These are phyloP conservation scores for Calocera cornea DNA, from an alignment of 768 basidiomycete species.

Conservation along the genomic window DNA sequence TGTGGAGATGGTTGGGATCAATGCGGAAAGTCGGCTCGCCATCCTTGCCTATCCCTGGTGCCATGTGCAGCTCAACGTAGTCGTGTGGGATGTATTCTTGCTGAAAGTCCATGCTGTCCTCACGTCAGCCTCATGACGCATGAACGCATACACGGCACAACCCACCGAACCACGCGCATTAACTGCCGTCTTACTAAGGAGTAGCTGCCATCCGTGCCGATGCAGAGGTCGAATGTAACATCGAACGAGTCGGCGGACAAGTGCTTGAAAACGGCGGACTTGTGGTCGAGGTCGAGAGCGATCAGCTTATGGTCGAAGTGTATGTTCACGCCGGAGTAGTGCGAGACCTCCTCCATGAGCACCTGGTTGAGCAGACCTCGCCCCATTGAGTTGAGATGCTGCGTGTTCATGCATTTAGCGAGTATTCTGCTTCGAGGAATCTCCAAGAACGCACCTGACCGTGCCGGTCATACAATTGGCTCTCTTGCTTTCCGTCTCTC, in stretches of 20 bases:
- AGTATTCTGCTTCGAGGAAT: constrained; percentile 11
- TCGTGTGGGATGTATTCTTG: constrained; percentile 93
- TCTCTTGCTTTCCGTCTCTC: constrained; percentile 52
- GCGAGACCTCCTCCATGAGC: constrained; percentile 63
- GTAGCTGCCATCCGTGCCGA: constrained; percentile 92
- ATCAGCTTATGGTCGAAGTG: constrained; percentile 74
- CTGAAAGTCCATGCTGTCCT: constrained; percentile 75
- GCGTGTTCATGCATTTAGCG: constrained; percentile 3
- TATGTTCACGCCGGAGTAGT: constrained; percentile 45
- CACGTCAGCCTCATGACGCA: constrained; percentile 10
- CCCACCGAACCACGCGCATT: constrained; percentile 86
- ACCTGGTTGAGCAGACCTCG: constrained; percentile 74
- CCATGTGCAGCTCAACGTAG: constrained; percentile 90
- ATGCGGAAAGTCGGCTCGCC: constrained; percentile 63
- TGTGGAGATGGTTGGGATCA: constrained; percentile 92
- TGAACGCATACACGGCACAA: constrained; percentile 17
- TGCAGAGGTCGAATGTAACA: constrained; percentile 58
- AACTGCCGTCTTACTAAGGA: constrained; percentile 81
- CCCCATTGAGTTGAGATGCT: constrained; percentile 61
- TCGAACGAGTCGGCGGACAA: constrained; percentile 32
- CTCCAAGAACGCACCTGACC: constrained; percentile 51
- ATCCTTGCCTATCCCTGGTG: constrained; percentile 36
- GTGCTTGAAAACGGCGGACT: constrained; percentile 37
- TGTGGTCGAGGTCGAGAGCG: constrained; percentile 58
- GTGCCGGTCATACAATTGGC: constrained; percentile 76